These are phyloP conservation scores for Anthracocystis walkeri DNA, from an alignment of 1,284 basidiomycete genomes.

Conservation along the genomic window DNA sequence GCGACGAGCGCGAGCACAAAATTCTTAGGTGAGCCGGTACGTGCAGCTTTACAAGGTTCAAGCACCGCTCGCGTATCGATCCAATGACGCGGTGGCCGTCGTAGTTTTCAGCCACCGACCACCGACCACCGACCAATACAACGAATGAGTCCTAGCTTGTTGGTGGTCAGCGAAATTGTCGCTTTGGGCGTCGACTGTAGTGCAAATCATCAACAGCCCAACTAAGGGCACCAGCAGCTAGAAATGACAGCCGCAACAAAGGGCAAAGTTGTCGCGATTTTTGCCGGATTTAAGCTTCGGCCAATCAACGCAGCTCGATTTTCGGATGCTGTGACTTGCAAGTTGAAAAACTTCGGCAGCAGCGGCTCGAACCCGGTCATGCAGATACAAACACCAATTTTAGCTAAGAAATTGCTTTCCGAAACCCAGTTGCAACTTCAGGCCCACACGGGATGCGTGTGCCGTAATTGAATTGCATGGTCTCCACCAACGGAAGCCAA, in stretches of 20 bases:
- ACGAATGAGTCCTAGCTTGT: no score
- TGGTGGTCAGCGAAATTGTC: no score
- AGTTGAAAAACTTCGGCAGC: not conserved
- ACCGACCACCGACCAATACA: not conserved
- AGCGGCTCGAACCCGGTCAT: not conserved
- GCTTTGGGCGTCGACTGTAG: not conserved
- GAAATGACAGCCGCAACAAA: not conserved
- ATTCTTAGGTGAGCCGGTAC: not conserved
- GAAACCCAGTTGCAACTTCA: no score
- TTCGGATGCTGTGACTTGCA: not conserved
- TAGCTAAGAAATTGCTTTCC: no score
- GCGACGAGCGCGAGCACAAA: not conserved
- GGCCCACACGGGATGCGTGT: no score
- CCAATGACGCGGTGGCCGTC: not conserved
- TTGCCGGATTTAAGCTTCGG: not conserved
- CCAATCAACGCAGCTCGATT: not conserved
- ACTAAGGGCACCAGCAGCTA: no score
- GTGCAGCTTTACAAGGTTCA: not conserved
- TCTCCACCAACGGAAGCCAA: no score
- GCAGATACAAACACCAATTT: not conserved
- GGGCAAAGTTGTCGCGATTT: not conserved
- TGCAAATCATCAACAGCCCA: no score
- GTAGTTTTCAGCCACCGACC: not conserved
- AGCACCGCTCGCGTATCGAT: conserved; percentile 1
- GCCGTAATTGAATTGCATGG: no score